phyloP scores from a whole-genome alignment of 352 stramenopile genomes.

The Globisporangium cylindrosporum region DNA sequence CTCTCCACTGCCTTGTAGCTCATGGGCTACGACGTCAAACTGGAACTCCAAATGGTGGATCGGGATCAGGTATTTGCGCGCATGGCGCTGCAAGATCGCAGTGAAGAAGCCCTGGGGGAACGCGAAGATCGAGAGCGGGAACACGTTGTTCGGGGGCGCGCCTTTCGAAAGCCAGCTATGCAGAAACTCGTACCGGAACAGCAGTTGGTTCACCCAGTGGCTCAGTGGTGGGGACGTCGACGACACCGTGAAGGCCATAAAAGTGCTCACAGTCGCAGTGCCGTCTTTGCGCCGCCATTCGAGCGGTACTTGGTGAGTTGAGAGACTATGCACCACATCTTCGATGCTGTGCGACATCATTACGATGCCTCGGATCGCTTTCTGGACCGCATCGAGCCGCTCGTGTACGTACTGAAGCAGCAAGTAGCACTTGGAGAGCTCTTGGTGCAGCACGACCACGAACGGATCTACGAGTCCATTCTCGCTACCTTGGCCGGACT shows the following conservation, averaged over 20 bases:
- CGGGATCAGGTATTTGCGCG: slow-evolving; percentile 56
- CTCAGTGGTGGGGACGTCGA: slow-evolving; percentile 24
- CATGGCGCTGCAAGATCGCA: slow-evolving; percentile 68
- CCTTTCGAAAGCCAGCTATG: slow-evolving; percentile 40
- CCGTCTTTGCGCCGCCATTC: slow-evolving; percentile 53
- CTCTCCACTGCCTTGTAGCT: slow-evolving; percentile 19
- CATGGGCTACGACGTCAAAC: slow-evolving; percentile 54
- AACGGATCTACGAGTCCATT: slow-evolving; percentile 40
- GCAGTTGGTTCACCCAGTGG: slow-evolving; percentile 55
- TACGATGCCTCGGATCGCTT: slow-evolving; percentile 51
- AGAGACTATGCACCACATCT: slow-evolving; percentile 48
- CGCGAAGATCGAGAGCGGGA: slow-evolving; percentile 62
- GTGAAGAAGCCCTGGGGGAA: slow-evolving; percentile 82
- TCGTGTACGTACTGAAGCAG: slow-evolving; percentile 41
- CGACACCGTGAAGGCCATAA: slow-evolving; percentile 12
- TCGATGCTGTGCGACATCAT: slow-evolving; percentile 61
- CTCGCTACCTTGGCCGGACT: background rate
- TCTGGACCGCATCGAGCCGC: slow-evolving; percentile 41
- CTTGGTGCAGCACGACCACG: slow-evolving; percentile 63
- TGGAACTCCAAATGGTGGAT: slow-evolving; percentile 81
- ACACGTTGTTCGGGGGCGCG: slow-evolving; percentile 27
- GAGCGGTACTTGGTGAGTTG: slow-evolving; percentile 46
- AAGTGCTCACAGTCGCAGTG: slow-evolving; percentile 15
- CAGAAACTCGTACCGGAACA: slow-evolving; percentile 58
- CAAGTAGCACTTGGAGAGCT: slow-evolving; percentile 48